Evolutionary conservation across 495 filamentous ascomycete species (phyloP).

Genomic region (Aspergillus biplanus): DNA sequence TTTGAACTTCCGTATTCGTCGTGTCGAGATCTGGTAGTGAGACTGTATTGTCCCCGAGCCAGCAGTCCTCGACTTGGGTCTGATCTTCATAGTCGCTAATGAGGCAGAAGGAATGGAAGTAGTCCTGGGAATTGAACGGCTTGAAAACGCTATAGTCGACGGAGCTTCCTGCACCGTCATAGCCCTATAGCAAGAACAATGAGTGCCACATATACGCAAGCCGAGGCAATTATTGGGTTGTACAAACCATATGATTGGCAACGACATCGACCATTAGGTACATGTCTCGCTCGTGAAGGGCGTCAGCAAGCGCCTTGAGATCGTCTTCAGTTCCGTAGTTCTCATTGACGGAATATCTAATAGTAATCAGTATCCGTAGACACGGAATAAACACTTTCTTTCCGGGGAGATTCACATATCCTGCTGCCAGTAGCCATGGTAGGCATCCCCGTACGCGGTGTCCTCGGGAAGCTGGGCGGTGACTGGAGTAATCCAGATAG

Average conservation of each 20-base stretch:
- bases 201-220: not conserved
- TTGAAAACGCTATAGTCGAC: slow-evolving; percentile 66
- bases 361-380: not conserved
- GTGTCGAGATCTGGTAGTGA: slow-evolving; percentile 74
- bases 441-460: slow-evolving; percentile 58
- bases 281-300: slow-evolving; percentile 66
- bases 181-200: slow-evolving; percentile 45
- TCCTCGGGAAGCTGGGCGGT: slow-evolving; percentile 61
- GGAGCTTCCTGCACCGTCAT: slow-evolving; percentile 52
- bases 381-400: not conserved
- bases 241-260: slow-evolving; percentile 69
- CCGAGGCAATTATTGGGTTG: not conserved
- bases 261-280: slow-evolving; percentile 81
- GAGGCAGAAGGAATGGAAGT: slow-evolving; percentile 69
- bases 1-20: slow-evolving; percentile 56
- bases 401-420: slow-evolving; percentile 49
- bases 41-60: slow-evolving; percentile 65
- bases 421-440: slow-evolving; percentile 79
- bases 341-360: slow-evolving; percentile 60
- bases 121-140: slow-evolving; percentile 64
- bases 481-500: slow-evolving; percentile 82
- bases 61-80: slow-evolving; percentile 57
- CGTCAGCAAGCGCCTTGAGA: slow-evolving; percentile 60
- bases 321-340: slow-evolving; percentile 71
- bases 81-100: slow-evolving; percentile 67